These are phyloP conservation scores for Trypanosoma brucei DNA, from an alignment of 208 protist genomes.

Conservation along the genomic window DNA sequence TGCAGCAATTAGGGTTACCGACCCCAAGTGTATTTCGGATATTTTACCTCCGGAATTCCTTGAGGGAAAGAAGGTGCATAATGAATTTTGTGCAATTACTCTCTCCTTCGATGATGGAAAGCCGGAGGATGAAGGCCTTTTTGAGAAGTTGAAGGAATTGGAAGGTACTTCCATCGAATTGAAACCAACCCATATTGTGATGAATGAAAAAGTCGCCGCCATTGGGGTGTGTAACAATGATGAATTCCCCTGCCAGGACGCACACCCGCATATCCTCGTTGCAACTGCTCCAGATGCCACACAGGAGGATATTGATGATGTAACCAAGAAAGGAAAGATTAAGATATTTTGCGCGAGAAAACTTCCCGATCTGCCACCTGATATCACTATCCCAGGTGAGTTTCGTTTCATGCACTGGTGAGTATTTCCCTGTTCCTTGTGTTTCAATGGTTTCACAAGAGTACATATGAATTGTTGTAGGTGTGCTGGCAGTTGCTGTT, in stretches of 20 bases:
- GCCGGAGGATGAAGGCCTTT: constrained; percentile 35
- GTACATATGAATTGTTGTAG: too few relatives aligned
- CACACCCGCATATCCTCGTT: constrained; percentile 52
- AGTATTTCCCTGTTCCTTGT: constrained; percentile 7
- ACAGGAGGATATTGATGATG: too few relatives aligned
- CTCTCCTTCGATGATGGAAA: constrained; percentile 21
- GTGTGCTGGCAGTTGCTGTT: too few relatives aligned
- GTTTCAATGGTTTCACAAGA: not conserved
- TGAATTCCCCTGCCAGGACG: constrained; percentile 39
- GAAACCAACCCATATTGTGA: constrained; percentile 35
- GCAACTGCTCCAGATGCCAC: constrained; percentile 25
- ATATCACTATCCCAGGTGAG: too few relatives aligned
- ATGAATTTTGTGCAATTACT: constrained; percentile 8
- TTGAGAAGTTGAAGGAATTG: constrained; percentile 46
- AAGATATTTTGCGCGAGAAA: too few relatives aligned
- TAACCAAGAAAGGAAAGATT: too few relatives aligned
- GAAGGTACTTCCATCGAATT: constrained; percentile 28
- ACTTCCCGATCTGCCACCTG: too few relatives aligned
- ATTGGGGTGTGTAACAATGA: constrained; percentile 22
- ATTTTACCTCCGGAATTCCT: constrained; percentile 18
- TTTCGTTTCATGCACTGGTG: constrained; percentile 9
- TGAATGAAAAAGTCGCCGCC: constrained; percentile 43
- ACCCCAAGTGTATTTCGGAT: constrained; percentile 14
- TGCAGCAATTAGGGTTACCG: constrained; percentile 22
- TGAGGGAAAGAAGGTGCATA: constrained; percentile 10